Evolutionary conservation across 1,139 yeast genomes (phyloP).

Genomic region (Blastobotrys indianensis): DNA sequence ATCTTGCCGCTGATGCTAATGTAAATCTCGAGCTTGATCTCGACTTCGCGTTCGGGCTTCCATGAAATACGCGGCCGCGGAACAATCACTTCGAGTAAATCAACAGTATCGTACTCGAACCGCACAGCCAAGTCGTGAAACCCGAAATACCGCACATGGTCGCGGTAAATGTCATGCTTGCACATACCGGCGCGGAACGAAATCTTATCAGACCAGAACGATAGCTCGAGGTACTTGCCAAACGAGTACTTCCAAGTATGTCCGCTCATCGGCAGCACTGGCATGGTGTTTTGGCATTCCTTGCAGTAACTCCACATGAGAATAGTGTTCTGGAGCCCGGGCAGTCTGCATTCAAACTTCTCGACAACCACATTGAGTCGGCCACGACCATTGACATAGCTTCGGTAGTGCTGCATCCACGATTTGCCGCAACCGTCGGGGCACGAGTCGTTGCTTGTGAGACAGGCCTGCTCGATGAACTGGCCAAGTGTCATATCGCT

Average conservation of each 20-base stretch:
- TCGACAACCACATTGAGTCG: slow-evolving; percentile 75
- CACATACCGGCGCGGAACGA: slow-evolving; percentile 53
- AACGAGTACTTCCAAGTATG: slow-evolving; percentile 86
- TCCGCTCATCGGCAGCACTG: slow-evolving; percentile 80
- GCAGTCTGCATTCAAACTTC: slow-evolving; percentile 47
- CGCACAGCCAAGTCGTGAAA: slow-evolving; percentile 72
- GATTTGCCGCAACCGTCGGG: slow-evolving; percentile 75
- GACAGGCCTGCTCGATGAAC: slow-evolving; percentile 73
- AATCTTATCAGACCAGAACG: slow-evolving; percentile 63
- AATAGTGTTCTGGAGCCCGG: slow-evolving; percentile 61
- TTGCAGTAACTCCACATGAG: slow-evolving; percentile 93
- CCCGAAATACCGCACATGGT: slow-evolving; percentile 80
- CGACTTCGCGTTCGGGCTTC: slow-evolving; percentile 66
- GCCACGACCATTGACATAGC: slow-evolving; percentile 86
- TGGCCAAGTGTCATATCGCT: slow-evolving; percentile 87
- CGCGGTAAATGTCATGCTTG: slow-evolving; percentile 70
- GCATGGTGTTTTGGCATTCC: slow-evolving; percentile 67
- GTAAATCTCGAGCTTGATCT: slow-evolving; percentile 60
- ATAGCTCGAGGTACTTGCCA: slow-evolving; percentile 84
- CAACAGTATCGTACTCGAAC: slow-evolving; percentile 70
- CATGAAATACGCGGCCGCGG: slow-evolving; percentile 71
- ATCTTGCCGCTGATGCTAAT: slow-evolving; percentile 51
- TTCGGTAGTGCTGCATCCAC: slow-evolving; percentile 69
- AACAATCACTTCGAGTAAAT: slow-evolving; percentile 67
- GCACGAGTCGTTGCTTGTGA: slow-evolving; percentile 63